Percentiles rank a stretch among this genome's conserved stretches.
Evolutionary conservation across 805 yeast species (phyloP).

Genomic region (Myxozyma vanderwaltii): DNA sequence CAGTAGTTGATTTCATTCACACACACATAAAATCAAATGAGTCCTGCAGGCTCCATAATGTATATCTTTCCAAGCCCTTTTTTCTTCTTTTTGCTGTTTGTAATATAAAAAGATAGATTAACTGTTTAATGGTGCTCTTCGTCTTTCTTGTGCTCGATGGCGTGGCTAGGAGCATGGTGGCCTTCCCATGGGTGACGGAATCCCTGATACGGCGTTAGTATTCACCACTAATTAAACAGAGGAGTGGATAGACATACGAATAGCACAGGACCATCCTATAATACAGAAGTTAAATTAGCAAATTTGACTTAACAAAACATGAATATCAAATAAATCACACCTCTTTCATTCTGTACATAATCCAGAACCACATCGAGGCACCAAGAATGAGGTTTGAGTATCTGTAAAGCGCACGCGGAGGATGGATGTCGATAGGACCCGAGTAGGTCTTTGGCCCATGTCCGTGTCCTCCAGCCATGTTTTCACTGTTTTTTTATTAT

Average conservation of each 20-base stretch:
- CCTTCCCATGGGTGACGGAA: constrained; percentile 47
- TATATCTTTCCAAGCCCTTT: not conserved
- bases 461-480: constrained; percentile 33
- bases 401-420: constrained; percentile 54
- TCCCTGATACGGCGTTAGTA: constrained; percentile 20
- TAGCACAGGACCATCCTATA: constrained; percentile 45
- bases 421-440: constrained; percentile 65
- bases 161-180: constrained; percentile 36
- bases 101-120: not conserved
- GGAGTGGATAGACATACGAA: constrained; percentile 40
- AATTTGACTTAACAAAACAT: not conserved
- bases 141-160: constrained; percentile 29
- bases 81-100: not conserved
- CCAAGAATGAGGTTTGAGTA: constrained; percentile 70
- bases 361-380: constrained; percentile 89
- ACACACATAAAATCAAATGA: not conserved
- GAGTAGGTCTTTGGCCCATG: constrained; percentile 49
- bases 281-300: not conserved
- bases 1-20: too few relatives aligned
- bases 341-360: constrained; percentile 64
- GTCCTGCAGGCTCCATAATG: not conserved
- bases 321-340: constrained; percentile 7
- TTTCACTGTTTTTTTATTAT: too few relatives aligned
- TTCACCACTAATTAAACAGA: not conserved
- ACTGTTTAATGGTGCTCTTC: constrained; percentile 29